Evolutionary conservation across 192 early-diverging fungal species (phyloP), one percentile per base, ranked within the genome.

Genomic region (Phlyctochytrium bullatum): DNA sequence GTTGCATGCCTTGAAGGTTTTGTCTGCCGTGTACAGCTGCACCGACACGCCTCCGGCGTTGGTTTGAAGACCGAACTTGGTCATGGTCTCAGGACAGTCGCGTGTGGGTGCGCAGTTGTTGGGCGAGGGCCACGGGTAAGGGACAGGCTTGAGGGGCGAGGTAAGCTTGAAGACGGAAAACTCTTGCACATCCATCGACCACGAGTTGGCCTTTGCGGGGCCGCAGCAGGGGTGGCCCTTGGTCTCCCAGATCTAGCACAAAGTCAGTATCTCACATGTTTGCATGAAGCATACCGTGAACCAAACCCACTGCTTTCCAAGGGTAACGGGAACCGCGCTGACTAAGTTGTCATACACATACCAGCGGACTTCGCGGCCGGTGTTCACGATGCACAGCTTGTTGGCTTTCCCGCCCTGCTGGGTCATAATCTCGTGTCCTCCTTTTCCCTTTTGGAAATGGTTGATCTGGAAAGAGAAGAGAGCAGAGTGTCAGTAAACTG

Each of bases 91-190:
- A 47, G 6, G 10, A 20, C 40, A 47, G 6, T 47, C 10, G 40
- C 6, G 6, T 6, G 6, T 47, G 40, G 6, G 6, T 6, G 20
- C 40, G 40, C 40, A 47, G 40, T 47, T 47, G 40, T 47, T 47
- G 6, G 40, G 10, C 10, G 40, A 20, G 20, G 40, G 40, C 10
- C 6, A 47, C 10, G 40, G n/a, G n/a, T n/a, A n/a, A n/a, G n/a
- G n/a, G n/a, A n/a, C n/a, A n/a, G n/a, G n/a, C n/a, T n/a, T n/a
- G n/a, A n/a, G n/a, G n/a, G n/a, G n/a, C n/a, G n/a, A n/a, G n/a
- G n/a, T n/a, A n/a, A 47, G 40, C 40, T 47, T 47, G 40, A 47
- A 47, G 40, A 47, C 40, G 40, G 40, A 47, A 47, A 47, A 47
- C 40, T 47, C 10, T 20, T 47, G 40, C 6, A 47, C 40, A 47